These are phyloP conservation scores for Omphalotus guepiniiformis DNA, from an alignment of 768 basidiomycete genomes.

Conservation along the genomic window DNA sequence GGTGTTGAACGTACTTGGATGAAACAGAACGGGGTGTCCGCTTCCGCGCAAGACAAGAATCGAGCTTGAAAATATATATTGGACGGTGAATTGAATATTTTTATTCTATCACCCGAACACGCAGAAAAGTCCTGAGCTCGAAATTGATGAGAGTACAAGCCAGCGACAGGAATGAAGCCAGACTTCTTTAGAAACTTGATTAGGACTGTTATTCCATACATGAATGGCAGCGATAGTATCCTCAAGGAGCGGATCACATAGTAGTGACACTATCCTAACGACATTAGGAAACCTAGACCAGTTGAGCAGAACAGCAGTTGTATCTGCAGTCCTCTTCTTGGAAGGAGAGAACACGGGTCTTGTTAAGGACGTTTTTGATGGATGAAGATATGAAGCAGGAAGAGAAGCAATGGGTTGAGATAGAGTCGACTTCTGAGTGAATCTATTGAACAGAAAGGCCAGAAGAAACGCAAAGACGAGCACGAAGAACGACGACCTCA, in stretches of 20 bases:
- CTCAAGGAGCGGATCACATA: slow-evolving; percentile 38
- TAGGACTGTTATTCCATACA: slow-evolving; percentile 48
- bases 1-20: slow-evolving; percentile 41
- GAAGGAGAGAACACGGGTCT: not conserved
- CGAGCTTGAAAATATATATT: slow-evolving; percentile 47
- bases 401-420: no score
- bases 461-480: not conserved
- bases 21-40: slow-evolving; percentile 53
- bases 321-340: slow-evolving; percentile 17
- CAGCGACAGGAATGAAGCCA: slow-evolving; percentile 3
- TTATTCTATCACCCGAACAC: slow-evolving; percentile 33
- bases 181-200: slow-evolving; percentile 32
- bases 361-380: not conserved
- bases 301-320: slow-evolving; percentile 46
- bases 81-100: slow-evolving; percentile 38
- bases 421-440: no score
- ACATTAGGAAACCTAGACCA: slow-evolving; percentile 53
- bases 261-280: slow-evolving; percentile 28
- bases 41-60: slow-evolving; percentile 39
- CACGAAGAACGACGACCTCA: not conserved
- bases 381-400: not conserved
- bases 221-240: slow-evolving; percentile 37
- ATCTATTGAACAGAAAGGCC: not conserved
- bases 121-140: slow-evolving; percentile 25
- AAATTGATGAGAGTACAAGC: not conserved